Evolutionary conservation across 768 basidiomycete genomes (phyloP), one percentile per base, ranked within the genome.

Genomic region (Russula vinacea): DNA sequence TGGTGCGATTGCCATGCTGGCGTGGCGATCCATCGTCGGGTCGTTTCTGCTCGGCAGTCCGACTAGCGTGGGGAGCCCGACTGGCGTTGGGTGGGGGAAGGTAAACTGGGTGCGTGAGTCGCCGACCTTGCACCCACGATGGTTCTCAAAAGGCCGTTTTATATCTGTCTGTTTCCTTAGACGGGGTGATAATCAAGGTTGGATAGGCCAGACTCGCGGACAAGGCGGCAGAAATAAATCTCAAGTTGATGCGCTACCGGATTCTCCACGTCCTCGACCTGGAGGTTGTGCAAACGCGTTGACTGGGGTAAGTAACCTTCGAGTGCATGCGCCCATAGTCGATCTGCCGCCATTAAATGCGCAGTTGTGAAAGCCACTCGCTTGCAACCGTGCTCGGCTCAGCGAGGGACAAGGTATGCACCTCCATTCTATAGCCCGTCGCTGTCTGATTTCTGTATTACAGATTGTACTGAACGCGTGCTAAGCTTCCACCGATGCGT

Each of bases 81-180:
- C 78, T 10, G 89, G 92, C 0, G 89, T 96, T 0, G 96, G 96
- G 7, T 99, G 96, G 96, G 96, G 98, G 78, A 92, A 92, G 79
- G 33, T 33, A 33, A 95, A 93, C 74, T 33, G 3, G 33, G 81
- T 78, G n/a, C 83, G 84, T 71, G 94, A 93, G 70, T 94, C 59
- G 94, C 94, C 0, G 94, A 98, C 76, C 75, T 99, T 19, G 94
- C 90, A 10, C 90, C 94, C 0, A 90, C 94, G 87, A 97, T 98
- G 94, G 94, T 98, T 74, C 96, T 95, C 0, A 77, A 81, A 5
- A 80, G 86, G 92, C 90, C 60, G 77, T 54, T 33, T 45, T 26
- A 22, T 53, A 26, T 24, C 58, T 22, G 13, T 54, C 13, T 2
- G n/a, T 9, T 2, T 0, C 32, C 22, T 16, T 37, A 39, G 33